Conservation (phyloP, 1,284 basidiomycete species). For the Ganoderma boninense region DNA sequence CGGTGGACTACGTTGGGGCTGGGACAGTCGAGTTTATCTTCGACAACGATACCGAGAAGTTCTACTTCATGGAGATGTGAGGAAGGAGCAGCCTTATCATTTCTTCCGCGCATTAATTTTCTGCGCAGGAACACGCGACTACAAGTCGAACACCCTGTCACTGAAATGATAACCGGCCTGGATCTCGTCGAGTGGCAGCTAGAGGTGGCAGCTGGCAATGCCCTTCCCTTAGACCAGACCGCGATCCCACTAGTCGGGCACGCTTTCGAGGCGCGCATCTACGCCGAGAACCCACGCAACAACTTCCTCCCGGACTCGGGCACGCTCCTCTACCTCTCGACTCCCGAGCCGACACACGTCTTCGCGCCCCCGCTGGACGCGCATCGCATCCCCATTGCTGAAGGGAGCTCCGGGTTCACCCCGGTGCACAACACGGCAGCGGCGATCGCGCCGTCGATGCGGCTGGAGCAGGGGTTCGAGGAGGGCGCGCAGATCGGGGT, state of each 20-base stretch:
- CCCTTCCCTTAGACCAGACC: slow-evolving; percentile 80
- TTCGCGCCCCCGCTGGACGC: slow-evolving; percentile 61
- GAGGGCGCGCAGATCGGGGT: slow-evolving; percentile 90
- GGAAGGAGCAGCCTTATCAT: slow-evolving; percentile 32
- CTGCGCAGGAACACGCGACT: slow-evolving; percentile 86
- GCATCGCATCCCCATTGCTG: slow-evolving; percentile 39
- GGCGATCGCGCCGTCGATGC: slow-evolving; percentile 66
- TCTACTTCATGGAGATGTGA: slow-evolving; percentile 95
- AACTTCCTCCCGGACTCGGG: slow-evolving; percentile 95
- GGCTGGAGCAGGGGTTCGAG: slow-evolving; percentile 92
- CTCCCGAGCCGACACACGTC: slow-evolving; percentile 70
- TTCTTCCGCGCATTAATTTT: background rate
- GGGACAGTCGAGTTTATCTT: slow-evolving; percentile 96
- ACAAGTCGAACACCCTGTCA: slow-evolving; percentile 95
- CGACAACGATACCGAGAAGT: slow-evolving; percentile 84
- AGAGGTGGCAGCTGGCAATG: slow-evolving; percentile 90
- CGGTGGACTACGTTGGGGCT: slow-evolving; percentile 90
- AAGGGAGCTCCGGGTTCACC: slow-evolving; percentile 28
- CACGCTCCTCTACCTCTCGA: slow-evolving; percentile 80
- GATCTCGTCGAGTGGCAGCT: slow-evolving; percentile 97
- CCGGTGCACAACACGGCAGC: slow-evolving; percentile 49
- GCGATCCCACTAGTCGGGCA: slow-evolving; percentile 89
- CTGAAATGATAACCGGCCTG: slow-evolving; percentile 93
- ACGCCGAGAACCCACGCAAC: slow-evolving; percentile 94
- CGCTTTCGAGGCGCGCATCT: slow-evolving; percentile 96